A percentile compares a stretch with the other conserved stretches of the same genome.
Evolutionary conservation across 139 green algal species (phyloP).

Genomic region (Choricystis sp.): DNA sequence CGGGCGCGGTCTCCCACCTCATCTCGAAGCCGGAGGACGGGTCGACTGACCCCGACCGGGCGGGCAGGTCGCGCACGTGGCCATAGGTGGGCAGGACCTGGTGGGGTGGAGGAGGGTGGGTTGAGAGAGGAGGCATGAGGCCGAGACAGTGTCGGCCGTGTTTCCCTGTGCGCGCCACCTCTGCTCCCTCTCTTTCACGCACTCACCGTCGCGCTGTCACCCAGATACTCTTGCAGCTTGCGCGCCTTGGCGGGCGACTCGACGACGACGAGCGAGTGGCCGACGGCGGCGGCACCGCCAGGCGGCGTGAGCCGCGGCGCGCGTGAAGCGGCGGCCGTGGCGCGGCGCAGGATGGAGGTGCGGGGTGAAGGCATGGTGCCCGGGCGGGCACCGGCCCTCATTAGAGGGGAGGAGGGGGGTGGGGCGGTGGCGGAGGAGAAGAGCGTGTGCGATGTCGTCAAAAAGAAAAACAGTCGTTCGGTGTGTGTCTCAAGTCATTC

Average conservation of each 20-base stretch:
- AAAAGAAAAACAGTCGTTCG: no score
- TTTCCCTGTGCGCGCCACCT: no score
- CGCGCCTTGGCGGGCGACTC: slow-evolving; percentile 89
- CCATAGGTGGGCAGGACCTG: slow-evolving; percentile 81
- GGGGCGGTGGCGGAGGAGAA: no score
- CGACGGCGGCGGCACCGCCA: no score
- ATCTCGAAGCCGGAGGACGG: slow-evolving; percentile 34
- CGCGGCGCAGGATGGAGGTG: neutral
- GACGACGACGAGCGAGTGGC: slow-evolving; percentile 74
- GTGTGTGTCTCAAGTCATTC: no score
- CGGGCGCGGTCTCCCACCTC: slow-evolving; percentile 22
- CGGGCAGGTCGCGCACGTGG: slow-evolving; percentile 71
- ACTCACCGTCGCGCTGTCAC: slow-evolving; percentile 8
- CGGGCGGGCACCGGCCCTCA: no score
- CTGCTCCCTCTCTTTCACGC: no score
- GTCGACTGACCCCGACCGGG: slow-evolving; percentile 38
- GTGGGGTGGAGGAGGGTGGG: neutral
- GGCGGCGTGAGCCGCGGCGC: neutral
- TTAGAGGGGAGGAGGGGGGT: no score
- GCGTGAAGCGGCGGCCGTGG: neutral
- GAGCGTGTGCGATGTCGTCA: no score
- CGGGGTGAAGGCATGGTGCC: no score
- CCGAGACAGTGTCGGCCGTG: no score
- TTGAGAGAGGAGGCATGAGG: no score
- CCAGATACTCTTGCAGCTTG: slow-evolving; percentile 83